phyloP scores from a whole-genome alignment of 805 yeast genomes.

The Yamadazyma laniorum region DNA sequence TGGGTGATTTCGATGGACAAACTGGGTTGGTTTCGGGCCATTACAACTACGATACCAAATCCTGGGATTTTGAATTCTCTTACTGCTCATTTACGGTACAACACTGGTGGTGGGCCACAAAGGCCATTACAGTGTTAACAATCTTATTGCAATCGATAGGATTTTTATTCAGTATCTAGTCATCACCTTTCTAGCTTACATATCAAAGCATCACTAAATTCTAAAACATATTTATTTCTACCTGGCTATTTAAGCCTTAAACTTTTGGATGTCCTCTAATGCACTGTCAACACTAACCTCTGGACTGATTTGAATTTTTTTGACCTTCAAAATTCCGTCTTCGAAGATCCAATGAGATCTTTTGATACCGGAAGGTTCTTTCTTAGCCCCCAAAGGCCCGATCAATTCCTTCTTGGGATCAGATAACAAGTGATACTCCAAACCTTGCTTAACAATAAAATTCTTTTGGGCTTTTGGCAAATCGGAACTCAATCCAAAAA shows the following conservation, averaged over 20 bases:
- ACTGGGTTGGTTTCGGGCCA: constrained; percentile 82
- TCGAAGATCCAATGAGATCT: constrained; percentile 92
- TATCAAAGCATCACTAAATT: no score
- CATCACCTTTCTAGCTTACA: background rate
- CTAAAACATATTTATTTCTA: background rate
- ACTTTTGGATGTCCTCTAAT: constrained; percentile 49
- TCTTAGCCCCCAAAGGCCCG: constrained; percentile 78
- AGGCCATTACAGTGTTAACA: constrained; percentile 41
- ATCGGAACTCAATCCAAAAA: constrained; percentile 85
- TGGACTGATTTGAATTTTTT: constrained; percentile 52
- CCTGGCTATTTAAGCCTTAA: background rate
- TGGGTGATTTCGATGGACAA: constrained; percentile 95
- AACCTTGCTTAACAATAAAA: constrained; percentile 68
- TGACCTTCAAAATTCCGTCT: constrained; percentile 64
- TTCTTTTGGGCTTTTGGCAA: constrained; percentile 72
- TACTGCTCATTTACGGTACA: constrained; percentile 83
- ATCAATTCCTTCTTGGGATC: constrained; percentile 75
- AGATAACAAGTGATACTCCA: constrained; percentile 71
- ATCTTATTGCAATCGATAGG: constrained; percentile 28
- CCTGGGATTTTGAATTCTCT: constrained; percentile 68
- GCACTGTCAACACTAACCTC: constrained; percentile 59
- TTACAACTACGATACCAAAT: constrained; percentile 39
- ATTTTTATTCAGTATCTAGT: constrained; percentile 5
- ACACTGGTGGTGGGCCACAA: constrained; percentile 95
- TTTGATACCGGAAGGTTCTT: constrained; percentile 69